A percentile compares a stretch with the other conserved stretches of the same genome.
These are phyloP conservation scores for Oryza officinalis DNA, from an alignment of 176 grass and related monocot genomes.

Conservation along the genomic window DNA sequence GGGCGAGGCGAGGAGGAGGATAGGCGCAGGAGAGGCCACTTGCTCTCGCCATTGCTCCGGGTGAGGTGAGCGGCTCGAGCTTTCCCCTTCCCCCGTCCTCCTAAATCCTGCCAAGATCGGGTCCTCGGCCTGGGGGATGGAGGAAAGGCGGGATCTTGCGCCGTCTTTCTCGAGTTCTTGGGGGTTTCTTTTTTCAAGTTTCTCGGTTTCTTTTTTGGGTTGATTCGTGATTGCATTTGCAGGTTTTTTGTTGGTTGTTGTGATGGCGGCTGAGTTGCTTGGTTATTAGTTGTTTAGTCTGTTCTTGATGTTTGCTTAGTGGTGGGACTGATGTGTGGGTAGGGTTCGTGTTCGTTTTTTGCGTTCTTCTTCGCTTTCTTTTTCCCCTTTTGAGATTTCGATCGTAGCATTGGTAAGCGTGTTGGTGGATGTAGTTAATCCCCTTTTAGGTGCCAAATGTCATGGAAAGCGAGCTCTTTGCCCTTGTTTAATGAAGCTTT, in stretches of 20 bases:
- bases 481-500: neutral
- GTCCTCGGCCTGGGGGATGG: conserved; percentile 19
- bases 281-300: neutral
- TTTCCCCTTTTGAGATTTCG: neutral
- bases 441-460: conserved; percentile 12
- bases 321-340: neutral
- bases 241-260: neutral
- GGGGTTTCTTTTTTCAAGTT: neutral
- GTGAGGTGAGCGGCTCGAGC: conserved; percentile 33
- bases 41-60: conserved; percentile 39
- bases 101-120: conserved; percentile 12
- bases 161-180: conserved; percentile 1
- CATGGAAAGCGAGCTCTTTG: neutral
- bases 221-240: conserved; percentile 17
- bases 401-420: neutral
- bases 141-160: conserved; percentile 28
- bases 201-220: neutral
- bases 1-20: neutral
- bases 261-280: neutral
- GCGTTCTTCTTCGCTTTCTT: neutral
- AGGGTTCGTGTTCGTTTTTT: conserved; percentile 27
- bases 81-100: neutral
- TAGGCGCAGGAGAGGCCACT: neutral
- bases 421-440: neutral
- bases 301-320: conserved; percentile 22